phyloP scores from a whole-genome alignment of 1,139 yeast genomes.

The Saccharomyces hybrid region DNA sequence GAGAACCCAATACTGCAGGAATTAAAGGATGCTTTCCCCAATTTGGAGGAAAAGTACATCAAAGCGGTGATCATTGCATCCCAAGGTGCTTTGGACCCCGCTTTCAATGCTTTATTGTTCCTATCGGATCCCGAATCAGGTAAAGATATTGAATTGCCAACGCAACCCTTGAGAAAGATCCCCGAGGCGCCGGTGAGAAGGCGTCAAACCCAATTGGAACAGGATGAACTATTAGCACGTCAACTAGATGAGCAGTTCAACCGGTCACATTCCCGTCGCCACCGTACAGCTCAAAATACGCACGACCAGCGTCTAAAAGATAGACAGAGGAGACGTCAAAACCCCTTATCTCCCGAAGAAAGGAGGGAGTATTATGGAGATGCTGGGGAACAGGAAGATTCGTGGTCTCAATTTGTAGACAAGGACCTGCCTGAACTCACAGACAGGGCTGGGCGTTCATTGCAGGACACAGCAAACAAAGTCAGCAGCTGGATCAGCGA shows the following conservation, averaged over 20 bases:
- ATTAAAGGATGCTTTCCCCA: conserved; percentile 77
- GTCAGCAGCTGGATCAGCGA: conserved; percentile 80
- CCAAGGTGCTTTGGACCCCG: conserved; percentile 69
- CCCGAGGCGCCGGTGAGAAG: conserved; percentile 25
- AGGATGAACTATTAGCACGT: conserved; percentile 81
- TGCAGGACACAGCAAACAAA: conserved; percentile 75
- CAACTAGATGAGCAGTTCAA: conserved; percentile 67
- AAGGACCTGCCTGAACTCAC: conserved; percentile 57
- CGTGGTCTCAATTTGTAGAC: conserved; percentile 58
- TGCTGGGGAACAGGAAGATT: conserved; percentile 37
- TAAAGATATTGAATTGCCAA: conserved; percentile 51
- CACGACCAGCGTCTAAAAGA: conserved; percentile 19
- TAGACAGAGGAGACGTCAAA: conserved; percentile 20
- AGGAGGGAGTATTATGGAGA: conserved; percentile 29
- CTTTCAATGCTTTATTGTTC: conserved; percentile 79
- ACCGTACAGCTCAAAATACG: conserved; percentile 9
- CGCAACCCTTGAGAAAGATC: conserved; percentile 28
- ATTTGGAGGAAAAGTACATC: conserved; percentile 57
- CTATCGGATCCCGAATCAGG: conserved; percentile 65
- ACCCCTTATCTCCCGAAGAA: conserved; percentile 10
- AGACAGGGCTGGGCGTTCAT: conserved; percentile 64
- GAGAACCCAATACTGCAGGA: conserved; percentile 33
- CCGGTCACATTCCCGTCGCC: conserved; percentile 10
- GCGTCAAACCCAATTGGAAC: conserved; percentile 43
- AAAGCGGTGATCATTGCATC: conserved; percentile 82